Evolutionary conservation across 2,329 filamentous ascomycete genomes (phyloP).

Genomic region (Cordyceps tenuipes): DNA sequence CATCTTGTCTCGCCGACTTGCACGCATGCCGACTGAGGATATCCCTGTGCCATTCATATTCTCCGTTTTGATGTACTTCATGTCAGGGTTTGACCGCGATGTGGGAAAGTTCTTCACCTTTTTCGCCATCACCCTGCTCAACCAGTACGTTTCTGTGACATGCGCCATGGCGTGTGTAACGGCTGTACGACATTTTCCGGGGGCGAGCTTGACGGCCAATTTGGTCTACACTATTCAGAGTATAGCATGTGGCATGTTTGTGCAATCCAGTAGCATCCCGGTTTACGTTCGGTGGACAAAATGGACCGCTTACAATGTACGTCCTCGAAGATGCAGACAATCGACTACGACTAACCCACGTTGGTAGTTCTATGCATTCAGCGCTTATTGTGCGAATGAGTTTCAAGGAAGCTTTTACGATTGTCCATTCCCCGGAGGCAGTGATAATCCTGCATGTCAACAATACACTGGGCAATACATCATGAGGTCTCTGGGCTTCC

Average conservation of each 20-base stretch:
- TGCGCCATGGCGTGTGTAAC: slow-evolving; percentile 62
- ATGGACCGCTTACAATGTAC: slow-evolving; percentile 52
- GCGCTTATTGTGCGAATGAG: slow-evolving; percentile 63
- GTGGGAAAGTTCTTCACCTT: slow-evolving; percentile 62
- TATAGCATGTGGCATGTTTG: slow-evolving; percentile 69
- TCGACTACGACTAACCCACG: slow-evolving; percentile 14
- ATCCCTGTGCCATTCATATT: slow-evolving; percentile 64
- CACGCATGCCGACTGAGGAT: slow-evolving; percentile 62
- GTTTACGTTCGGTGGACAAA: slow-evolving; percentile 75
- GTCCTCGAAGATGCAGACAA: slow-evolving; percentile 14
- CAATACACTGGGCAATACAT: slow-evolving; percentile 64
- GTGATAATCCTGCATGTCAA: slow-evolving; percentile 54
- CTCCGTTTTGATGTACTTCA: slow-evolving; percentile 67
- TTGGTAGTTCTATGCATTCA: slow-evolving; percentile 58
- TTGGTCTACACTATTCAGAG: slow-evolving; percentile 65
- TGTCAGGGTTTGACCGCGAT: slow-evolving; percentile 62
- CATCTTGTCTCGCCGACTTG: slow-evolving; percentile 59
- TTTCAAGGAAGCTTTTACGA: slow-evolving; percentile 65
- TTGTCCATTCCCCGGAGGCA: slow-evolving; percentile 57
- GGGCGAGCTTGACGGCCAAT: slow-evolving; percentile 64
- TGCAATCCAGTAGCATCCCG: slow-evolving; percentile 64
- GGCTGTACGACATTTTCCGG: slow-evolving; percentile 57
- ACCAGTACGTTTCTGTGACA: slow-evolving; percentile 65
- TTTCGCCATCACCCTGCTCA: slow-evolving; percentile 58
- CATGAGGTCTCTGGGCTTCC: slow-evolving; percentile 60